Percentiles rank a stretch among this genome's conserved stretches.
phyloP scores from a whole-genome alignment of 352 stramenopile species.

The Phytophthora capsici region DNA sequence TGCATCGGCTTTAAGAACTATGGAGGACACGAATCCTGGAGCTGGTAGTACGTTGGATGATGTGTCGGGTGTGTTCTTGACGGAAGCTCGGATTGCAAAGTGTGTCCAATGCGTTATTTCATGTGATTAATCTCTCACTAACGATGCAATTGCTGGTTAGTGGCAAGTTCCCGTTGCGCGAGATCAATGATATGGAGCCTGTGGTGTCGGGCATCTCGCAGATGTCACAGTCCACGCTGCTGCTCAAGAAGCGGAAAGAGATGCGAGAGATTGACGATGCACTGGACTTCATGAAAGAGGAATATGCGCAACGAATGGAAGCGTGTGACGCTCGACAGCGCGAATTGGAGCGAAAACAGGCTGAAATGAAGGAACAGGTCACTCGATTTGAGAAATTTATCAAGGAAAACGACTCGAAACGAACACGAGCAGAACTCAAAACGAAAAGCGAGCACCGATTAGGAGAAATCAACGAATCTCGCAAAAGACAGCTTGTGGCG shows the following conservation, averaged over 20 bases:
- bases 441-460: slow-evolving; percentile 84
- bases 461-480: slow-evolving; percentile 77
- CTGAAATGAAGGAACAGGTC: slow-evolving; percentile 93
- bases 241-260: slow-evolving; percentile 94
- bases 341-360: slow-evolving; percentile 88
- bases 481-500: slow-evolving; percentile 73
- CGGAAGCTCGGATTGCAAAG: slow-evolving; percentile 70
- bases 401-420: slow-evolving; percentile 94
- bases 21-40: slow-evolving; percentile 31
- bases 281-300: slow-evolving; percentile 94
- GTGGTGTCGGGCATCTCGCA: slow-evolving; percentile 86
- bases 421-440: slow-evolving; percentile 88
- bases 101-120: slow-evolving; percentile 16
- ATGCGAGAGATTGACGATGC: slow-evolving; percentile 93
- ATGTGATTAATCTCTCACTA: neutral
- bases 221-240: slow-evolving; percentile 90
- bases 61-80: slow-evolving; percentile 74
- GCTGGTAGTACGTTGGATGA: slow-evolving; percentile 48
- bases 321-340: slow-evolving; percentile 80
- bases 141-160: slow-evolving; percentile 10
- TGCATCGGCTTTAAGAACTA: neutral
- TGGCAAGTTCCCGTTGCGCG: slow-evolving; percentile 55
- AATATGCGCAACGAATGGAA: slow-evolving; percentile 90
- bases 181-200: slow-evolving; percentile 77
- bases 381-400: slow-evolving; percentile 94